Conservation (phyloP, 495 filamentous ascomycete species). For the Bryoglossum gracile region DNA sequence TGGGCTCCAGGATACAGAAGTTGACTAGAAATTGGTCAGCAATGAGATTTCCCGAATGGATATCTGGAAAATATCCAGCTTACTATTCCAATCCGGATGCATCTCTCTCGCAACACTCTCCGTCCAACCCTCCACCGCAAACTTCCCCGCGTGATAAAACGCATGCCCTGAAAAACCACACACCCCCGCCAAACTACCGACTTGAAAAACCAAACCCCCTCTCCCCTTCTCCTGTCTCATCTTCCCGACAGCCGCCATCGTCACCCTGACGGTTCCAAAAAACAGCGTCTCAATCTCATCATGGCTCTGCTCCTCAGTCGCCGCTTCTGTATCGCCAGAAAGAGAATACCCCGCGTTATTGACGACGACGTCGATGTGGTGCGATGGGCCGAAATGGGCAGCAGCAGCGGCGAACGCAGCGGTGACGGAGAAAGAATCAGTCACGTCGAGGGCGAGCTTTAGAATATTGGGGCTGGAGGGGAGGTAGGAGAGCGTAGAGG, state of each 20-base stretch:
- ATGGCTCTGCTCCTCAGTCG: slow-evolving; percentile 32
- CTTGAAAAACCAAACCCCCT: slow-evolving; percentile 47
- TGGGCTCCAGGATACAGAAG: slow-evolving; percentile 42
- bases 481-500: slow-evolving; percentile 28
- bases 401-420: slow-evolving; percentile 27
- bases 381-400: slow-evolving; percentile 22
- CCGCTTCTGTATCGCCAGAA: slow-evolving; percentile 38
- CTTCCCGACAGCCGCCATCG: slow-evolving; percentile 33
- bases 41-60: neutral
- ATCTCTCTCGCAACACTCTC: slow-evolving; percentile 45
- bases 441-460: slow-evolving; percentile 41
- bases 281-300: slow-evolving; percentile 44
- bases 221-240: slow-evolving; percentile 28
- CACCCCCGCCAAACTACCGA: slow-evolving; percentile 45
- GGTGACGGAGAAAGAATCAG: slow-evolving; percentile 34
- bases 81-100: slow-evolving; percentile 39
- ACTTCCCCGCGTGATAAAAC: slow-evolving; percentile 50
- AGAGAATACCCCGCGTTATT: slow-evolving; percentile 51
- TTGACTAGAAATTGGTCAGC: slow-evolving; percentile 28
- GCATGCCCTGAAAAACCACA: slow-evolving; percentile 40
- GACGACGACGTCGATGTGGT: slow-evolving; percentile 42
- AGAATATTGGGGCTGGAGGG: slow-evolving; percentile 29
- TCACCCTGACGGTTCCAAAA: slow-evolving; percentile 41
- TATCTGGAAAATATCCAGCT: slow-evolving; percentile 6
- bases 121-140: slow-evolving; percentile 49